Percentiles rank a stretch among this genome's conserved stretches.
These are phyloP conservation scores for Neobulgaria alba DNA, from an alignment of 2,329 filamentous ascomycete species.

Conservation along the genomic window DNA sequence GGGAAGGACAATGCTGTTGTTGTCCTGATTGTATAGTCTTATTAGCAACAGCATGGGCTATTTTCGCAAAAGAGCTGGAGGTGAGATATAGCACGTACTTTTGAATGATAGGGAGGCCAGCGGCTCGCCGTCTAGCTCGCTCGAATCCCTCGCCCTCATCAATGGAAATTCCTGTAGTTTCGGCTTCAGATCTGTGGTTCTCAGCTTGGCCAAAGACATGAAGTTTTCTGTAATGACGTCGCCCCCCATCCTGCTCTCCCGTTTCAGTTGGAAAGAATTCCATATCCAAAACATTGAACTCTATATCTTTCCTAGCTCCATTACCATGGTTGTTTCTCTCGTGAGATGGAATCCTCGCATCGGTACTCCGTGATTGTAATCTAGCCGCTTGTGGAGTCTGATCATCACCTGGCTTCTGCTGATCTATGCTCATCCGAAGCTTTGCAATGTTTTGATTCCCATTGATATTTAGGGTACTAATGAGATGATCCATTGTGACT, in stretches of 20 bases:
- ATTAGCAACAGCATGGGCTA: constrained; percentile 10
- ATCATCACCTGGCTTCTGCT: constrained; percentile 16
- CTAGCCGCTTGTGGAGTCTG: constrained; percentile 6
- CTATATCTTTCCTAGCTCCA: constrained; percentile 20
- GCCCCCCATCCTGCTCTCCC: constrained; percentile 23
- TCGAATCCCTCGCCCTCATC: constrained; percentile 26
- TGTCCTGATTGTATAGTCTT: constrained; percentile 28
- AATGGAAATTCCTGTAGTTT: constrained; percentile 13
- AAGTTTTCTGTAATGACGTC: constrained; percentile 14
- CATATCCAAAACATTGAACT: constrained; percentile 29
- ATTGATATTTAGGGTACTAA: constrained; percentile 60
- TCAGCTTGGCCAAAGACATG: constrained; percentile 33
- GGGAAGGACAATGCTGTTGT: constrained; percentile 55
- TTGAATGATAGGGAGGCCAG: constrained; percentile 26
- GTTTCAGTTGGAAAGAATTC: constrained; percentile 27
- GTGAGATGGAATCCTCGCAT: constrained; percentile 31
- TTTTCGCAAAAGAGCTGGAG: constrained; percentile 1
- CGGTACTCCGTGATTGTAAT: constrained; percentile 9
- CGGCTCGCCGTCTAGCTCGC: constrained; percentile 26
- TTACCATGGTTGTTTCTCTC: constrained; percentile 24
- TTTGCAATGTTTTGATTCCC: constrained; percentile 75
- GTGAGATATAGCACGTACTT: constrained; percentile 21
- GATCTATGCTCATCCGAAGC: constrained; percentile 51
- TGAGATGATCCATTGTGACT: constrained; percentile 50
- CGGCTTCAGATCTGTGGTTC: constrained; percentile 23